phyloP scores from a whole-genome alignment of 306 rosid genomes.

The Cucurbita moschata region DNA sequence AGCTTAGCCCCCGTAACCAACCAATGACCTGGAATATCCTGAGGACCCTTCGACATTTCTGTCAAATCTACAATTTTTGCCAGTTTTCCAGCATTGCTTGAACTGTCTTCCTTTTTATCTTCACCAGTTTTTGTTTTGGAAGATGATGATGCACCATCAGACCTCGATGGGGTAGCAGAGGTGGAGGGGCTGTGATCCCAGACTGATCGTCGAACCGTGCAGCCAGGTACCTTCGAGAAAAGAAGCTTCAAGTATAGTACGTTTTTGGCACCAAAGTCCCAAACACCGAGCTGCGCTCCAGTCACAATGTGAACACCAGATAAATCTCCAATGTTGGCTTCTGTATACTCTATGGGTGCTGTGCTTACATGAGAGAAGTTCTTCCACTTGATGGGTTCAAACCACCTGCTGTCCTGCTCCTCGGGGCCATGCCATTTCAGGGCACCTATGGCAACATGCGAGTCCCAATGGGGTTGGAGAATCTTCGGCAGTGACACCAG shows the following conservation, averaged over 20 bases:
- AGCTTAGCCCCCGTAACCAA: conserved; percentile 97
- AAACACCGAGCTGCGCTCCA: conserved; percentile 93
- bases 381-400: conserved; percentile 97
- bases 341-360: conserved; percentile 82
- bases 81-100: conserved; percentile 49
- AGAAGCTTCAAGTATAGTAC: conserved; percentile 87
- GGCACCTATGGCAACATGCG: conserved; percentile 89
- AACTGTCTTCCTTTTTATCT: conserved; percentile 69
- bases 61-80: conserved; percentile 77
- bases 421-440: conserved; percentile 98
- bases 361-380: conserved; percentile 99
- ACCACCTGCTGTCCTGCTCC: conserved; percentile 99
- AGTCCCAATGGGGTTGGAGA: conserved; percentile 91
- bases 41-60: conserved; percentile 94
- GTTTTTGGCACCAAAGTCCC: conserved; percentile 94
- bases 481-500: conserved; percentile 83
- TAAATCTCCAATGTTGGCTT: conserved; percentile 82
- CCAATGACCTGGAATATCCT: conserved; percentile 98
- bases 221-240: conserved; percentile 90
- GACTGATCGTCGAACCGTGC: conserved; percentile 83
- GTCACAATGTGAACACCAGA: conserved; percentile 96
- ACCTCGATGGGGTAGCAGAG: conserved; percentile 23
- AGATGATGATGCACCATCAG: conserved; percentile 72
- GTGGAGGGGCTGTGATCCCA: conserved; percentile 88
- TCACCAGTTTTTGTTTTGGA: conserved; percentile 36